Conservation (phyloP, 176 grass and related monocot species). For the Bromus sterilis region DNA sequence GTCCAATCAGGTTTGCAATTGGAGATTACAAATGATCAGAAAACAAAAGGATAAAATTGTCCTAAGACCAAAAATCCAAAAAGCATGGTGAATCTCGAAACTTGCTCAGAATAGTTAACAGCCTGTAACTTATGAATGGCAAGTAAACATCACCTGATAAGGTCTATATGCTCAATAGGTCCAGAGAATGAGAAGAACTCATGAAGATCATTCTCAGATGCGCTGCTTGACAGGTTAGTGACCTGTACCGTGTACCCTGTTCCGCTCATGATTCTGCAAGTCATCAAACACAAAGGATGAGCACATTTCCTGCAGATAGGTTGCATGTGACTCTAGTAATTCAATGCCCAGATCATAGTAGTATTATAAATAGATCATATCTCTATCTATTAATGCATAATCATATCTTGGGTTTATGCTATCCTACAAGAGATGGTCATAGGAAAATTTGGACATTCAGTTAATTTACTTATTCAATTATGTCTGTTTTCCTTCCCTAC, state of each 20-base stretch:
- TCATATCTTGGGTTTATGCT: background rate
- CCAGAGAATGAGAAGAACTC: constrained; percentile 98
- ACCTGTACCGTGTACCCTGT: constrained; percentile 74
- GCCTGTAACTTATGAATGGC: background rate
- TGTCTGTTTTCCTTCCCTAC: background rate
- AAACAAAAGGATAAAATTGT: background rate
- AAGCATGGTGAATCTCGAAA: background rate
- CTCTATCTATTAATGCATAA: background rate
- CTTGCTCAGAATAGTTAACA: background rate
- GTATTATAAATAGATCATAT: background rate
- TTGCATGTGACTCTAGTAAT: background rate
- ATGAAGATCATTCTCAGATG: constrained; percentile 68
- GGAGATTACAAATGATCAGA: background rate
- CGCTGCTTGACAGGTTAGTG: constrained; percentile 68
- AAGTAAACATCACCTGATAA: constrained; percentile 59
- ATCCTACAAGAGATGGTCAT: background rate
- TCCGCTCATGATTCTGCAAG: constrained; percentile 68
- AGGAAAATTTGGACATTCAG: background rate
- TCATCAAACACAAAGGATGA: constrained; percentile 13
- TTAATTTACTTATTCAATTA: background rate
- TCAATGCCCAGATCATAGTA: background rate
- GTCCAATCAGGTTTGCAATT: background rate
- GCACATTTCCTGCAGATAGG: background rate
- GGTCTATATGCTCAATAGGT: constrained; percentile 86
- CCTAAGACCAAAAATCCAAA: background rate